Conservation (phyloP, 176 grass and related monocot genomes). For the Zea mays region Zm-B73-REFERENCE-NAM-5.0 NC_050098.1:14995501-14996000, state of each 20-base stretch:
- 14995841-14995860: too few species aligned
- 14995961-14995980: too few species aligned
- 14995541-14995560: neutral
- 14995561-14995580: neutral
- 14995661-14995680: neutral
- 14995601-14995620: neutral
- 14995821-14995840: too few species aligned
- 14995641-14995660: neutral
- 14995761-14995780: conserved; percentile 9
- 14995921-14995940: too few species aligned
- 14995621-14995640: neutral
- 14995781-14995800: neutral
- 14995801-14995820: neutral
- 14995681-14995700: neutral
- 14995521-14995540: conserved; percentile 17
- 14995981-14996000: too few species aligned
- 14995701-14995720: neutral
- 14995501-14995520: neutral
- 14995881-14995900: too few species aligned
- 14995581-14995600: neutral
- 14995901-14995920: too few species aligned
- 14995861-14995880: too few species aligned
- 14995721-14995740: neutral
- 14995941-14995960: too few species aligned
- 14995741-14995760: neutral